Evolutionary conservation across 1,284 basidiomycete genomes (phyloP).

Genomic region (Porodaedalea pini): DNA sequence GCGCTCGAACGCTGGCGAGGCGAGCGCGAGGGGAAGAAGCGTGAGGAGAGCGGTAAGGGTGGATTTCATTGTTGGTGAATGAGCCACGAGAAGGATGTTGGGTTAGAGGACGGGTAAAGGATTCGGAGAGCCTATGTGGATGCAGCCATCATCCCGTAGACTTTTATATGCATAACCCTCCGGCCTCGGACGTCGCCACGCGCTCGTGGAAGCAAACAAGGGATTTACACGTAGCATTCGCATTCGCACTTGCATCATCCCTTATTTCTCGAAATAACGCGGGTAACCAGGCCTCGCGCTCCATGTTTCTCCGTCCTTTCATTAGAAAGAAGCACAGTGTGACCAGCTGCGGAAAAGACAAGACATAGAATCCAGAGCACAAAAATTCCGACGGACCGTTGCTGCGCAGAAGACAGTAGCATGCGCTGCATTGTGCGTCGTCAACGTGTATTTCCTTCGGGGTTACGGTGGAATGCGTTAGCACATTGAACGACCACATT

Average conservation of each 20-base stretch:
- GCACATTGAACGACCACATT: too few species aligned
- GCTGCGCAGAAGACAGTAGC: too few species aligned
- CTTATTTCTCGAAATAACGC: neutral
- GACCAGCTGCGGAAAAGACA: neutral
- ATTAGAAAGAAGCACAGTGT: neutral
- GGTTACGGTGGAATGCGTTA: too few species aligned
- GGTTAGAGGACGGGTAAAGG: neutral
- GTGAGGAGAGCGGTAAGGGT: neutral
- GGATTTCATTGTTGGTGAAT: too few species aligned
- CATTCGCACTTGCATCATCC: neutral
- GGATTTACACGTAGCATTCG: neutral
- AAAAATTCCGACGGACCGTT: too few species aligned
- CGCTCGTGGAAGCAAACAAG: neutral
- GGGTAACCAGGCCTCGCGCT: neutral
- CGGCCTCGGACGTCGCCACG: neutral
- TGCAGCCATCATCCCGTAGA: neutral
- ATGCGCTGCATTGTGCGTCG: too few species aligned
- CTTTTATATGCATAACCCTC: neutral
- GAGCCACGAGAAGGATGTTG: neutral
- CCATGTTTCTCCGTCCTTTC: neutral
- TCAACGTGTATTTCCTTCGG: too few species aligned
- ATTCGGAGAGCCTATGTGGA: neutral
- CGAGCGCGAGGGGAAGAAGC: conserved; percentile 6
- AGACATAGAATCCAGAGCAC: too few species aligned
- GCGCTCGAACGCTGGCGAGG: conserved; percentile 2